phyloP scores from a whole-genome alignment of 2,329 filamentous ascomycete species.

The Gaeumannomyces sp. region DNA sequence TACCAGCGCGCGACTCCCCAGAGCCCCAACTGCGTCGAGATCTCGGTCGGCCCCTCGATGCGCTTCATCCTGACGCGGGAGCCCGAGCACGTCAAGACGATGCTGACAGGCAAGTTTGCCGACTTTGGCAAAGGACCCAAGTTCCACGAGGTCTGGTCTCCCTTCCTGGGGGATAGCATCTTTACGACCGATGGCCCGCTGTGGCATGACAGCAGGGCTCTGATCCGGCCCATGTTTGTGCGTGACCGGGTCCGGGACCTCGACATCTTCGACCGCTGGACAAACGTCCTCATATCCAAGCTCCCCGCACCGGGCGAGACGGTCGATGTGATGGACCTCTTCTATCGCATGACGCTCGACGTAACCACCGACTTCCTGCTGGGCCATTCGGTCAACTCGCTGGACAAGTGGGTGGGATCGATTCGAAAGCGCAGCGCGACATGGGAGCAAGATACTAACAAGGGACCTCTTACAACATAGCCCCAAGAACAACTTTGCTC shows the following conservation, averaged over 20 bases:
- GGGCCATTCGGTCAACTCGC: constrained; percentile 46
- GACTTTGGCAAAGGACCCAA: constrained; percentile 42
- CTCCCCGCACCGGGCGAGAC: constrained; percentile 48
- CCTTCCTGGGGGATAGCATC: constrained; percentile 49
- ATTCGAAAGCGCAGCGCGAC: background rate
- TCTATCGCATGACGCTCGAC: constrained; percentile 61
- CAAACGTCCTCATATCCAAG: constrained; percentile 49
- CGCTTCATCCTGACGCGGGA: constrained; percentile 43
- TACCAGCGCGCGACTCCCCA: constrained; percentile 23
- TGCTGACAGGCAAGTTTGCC: constrained; percentile 50
- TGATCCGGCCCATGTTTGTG: constrained; percentile 49
- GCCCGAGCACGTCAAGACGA: constrained; percentile 50
- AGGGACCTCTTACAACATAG: constrained; percentile 22
- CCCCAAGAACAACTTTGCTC: constrained; percentile 54
- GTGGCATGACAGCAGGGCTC: constrained; percentile 48
- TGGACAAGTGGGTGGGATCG: constrained; percentile 30
- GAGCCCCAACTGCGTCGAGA: constrained; percentile 31
- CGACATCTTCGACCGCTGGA: constrained; percentile 53
- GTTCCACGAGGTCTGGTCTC: constrained; percentile 37
- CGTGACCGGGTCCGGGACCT: constrained; percentile 43
- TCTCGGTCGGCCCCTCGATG: constrained; percentile 25
- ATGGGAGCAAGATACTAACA: background rate
- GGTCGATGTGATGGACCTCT: constrained; percentile 55
- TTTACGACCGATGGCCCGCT: constrained; percentile 45
- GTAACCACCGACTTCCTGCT: constrained; percentile 64